Evolutionary conservation across 768 basidiomycete species (phyloP), one percentile per base, ranked within the genome.

Genomic region (Lactarius vividus): DNA sequence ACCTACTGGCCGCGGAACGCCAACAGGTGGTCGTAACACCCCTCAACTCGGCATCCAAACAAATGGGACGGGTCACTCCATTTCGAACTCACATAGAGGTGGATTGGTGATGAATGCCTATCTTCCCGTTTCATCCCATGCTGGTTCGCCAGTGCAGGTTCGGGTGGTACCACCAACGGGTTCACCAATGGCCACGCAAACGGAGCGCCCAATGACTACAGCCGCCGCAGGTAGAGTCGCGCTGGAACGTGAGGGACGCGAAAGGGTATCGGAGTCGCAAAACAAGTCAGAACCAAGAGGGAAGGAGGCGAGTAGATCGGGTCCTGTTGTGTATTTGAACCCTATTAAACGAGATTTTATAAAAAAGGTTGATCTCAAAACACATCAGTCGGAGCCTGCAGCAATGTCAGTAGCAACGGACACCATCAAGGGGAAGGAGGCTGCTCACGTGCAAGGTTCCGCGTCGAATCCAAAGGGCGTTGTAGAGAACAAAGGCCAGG

Each of bases 41-140:
- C 67, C 68, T 55, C 60, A 59, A 31, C 58, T 61, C 7, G 52
- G 15, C 42, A 55, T 61, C 42, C 57, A 68, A 11, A 64, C 49
- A 6, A 64, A 68, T 15, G 58, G 62, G 55, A 61, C 61, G 53
- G 37, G 57, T 44, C 16, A 53, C 15, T 16, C 62, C 57, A 46
- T 20, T 26, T n/a, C 55, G 31, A 70, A 68, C 56, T 18, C 69
- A 62, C n/a, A 35, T n/a, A 20, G 67, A 70, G 70, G 70, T 70
- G 52, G 68, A 69, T 70, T 62, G 68, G 70, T 70, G 70, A 69
- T 70, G 70, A 39, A 29, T 66, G 52, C 70, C 64, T 69, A 55
- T 60, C 44, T 23, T 62, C 18, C 55, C 33, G 11, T 46, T 70
- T 69, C 70, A 61, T 70, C 62, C 58, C 61, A 52, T 61, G 57